phyloP scores from a whole-genome alignment of 2,329 filamentous ascomycete species.

The Epichloe elymi region DNA sequence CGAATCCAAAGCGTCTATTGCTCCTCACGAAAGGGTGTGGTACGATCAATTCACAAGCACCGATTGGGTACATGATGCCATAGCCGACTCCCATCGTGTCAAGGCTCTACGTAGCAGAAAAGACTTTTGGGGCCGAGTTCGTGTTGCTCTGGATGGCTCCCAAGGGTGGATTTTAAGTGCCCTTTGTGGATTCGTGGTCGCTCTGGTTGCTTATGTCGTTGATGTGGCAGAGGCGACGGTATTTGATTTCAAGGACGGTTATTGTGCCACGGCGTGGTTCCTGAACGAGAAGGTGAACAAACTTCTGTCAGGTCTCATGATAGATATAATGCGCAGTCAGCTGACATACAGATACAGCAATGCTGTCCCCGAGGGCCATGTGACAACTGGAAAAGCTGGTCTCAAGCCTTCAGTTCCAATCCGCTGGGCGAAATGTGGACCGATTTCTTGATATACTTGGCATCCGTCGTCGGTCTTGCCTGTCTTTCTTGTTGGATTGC shows the following conservation, averaged over 20 bases:
- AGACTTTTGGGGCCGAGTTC: slow-evolving; percentile 69
- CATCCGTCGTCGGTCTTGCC: slow-evolving; percentile 58
- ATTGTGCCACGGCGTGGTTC: slow-evolving; percentile 62
- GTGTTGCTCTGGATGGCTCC: slow-evolving; percentile 67
- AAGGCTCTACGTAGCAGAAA: slow-evolving; percentile 70
- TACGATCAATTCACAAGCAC: slow-evolving; percentile 97
- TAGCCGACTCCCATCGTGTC: slow-evolving; percentile 82
- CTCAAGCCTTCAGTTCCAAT: slow-evolving; percentile 31
- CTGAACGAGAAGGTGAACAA: slow-evolving; percentile 48
- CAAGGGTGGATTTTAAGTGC: slow-evolving; percentile 94
- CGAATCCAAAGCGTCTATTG: slow-evolving; percentile 53
- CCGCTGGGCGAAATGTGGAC: slow-evolving; percentile 43
- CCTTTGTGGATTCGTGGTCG: slow-evolving; percentile 75
- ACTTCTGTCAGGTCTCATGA: neutral
- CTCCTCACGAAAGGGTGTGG: slow-evolving; percentile 81
- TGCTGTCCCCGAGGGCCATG: slow-evolving; percentile 44
- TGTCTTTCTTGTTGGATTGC: slow-evolving; percentile 65
- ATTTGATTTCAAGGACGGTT: slow-evolving; percentile 86
- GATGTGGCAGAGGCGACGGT: slow-evolving; percentile 74
- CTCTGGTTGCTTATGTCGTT: slow-evolving; percentile 74
- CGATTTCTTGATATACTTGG: slow-evolving; percentile 67
- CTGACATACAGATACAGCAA: slow-evolving; percentile 19
- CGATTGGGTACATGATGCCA: slow-evolving; percentile 96
- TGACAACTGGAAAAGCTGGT: slow-evolving; percentile 44
- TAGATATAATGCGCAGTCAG: neutral